A percentile compares a stretch with the other conserved stretches of the same genome.
Evolutionary conservation across 2,329 filamentous ascomycete genomes (phyloP).

Genomic region (Talaromyces funiculosus): DNA sequence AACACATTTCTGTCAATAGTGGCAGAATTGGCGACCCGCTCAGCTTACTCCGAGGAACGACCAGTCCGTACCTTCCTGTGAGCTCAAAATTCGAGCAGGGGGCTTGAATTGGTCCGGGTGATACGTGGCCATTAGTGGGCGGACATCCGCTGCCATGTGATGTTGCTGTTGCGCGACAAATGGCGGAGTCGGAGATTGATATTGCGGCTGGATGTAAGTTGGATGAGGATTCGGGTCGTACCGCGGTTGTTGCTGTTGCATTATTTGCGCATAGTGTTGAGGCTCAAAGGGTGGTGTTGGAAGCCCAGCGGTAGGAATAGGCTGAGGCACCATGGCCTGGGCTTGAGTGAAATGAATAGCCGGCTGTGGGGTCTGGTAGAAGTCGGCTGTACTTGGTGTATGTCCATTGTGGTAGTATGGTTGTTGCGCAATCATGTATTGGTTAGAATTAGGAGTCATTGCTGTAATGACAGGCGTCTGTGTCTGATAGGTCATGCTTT

Average conservation of each 20-base stretch:
- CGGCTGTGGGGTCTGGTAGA: slow-evolving; percentile 28
- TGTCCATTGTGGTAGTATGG: slow-evolving; percentile 30
- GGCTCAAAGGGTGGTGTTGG: slow-evolving; percentile 16
- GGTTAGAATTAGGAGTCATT: slow-evolving; percentile 26
- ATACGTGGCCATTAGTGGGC: background rate
- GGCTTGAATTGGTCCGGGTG: slow-evolving; percentile 2
- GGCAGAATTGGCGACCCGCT: background rate
- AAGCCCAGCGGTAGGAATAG: slow-evolving; percentile 24
- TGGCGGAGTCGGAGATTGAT: background rate
- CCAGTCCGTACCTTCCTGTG: slow-evolving; percentile 37
- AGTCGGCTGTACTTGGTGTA: slow-evolving; percentile 30
- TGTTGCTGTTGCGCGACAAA: slow-evolving; percentile 11
- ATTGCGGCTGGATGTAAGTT: slow-evolving; percentile 1
- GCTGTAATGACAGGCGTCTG: slow-evolving; percentile 25
- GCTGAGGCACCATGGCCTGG: slow-evolving; percentile 27
- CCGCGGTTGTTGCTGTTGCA: slow-evolving; percentile 24
- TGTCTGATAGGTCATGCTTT: slow-evolving; percentile 30
- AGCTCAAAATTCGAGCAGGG: slow-evolving; percentile 2
- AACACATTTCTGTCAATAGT: background rate
- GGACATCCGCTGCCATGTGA: background rate
- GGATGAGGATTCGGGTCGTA: background rate
- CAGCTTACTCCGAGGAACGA: slow-evolving; percentile 28
- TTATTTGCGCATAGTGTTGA: slow-evolving; percentile 28
- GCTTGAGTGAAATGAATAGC: slow-evolving; percentile 27
- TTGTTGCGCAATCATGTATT: slow-evolving; percentile 33